phyloP scores from a whole-genome alignment of 2,329 filamentous ascomycete species.

The Phialemoniopsis sp. region DNA sequence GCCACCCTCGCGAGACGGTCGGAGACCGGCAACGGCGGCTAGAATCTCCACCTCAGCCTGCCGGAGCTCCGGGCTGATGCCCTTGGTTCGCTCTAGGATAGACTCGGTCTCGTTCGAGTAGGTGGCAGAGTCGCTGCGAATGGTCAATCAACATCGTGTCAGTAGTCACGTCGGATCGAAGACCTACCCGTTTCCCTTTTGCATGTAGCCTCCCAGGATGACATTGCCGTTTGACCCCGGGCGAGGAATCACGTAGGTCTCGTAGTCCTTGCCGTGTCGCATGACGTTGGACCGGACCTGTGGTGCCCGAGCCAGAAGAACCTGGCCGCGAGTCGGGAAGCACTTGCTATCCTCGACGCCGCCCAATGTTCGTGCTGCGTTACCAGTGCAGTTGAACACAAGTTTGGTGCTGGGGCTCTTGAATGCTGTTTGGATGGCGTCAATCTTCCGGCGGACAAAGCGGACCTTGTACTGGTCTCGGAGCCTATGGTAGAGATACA shows the following conservation, averaged over 20 bases:
- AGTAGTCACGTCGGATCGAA: too few species aligned
- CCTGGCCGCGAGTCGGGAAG: conserved; percentile 34
- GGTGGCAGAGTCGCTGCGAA: conserved; percentile 19
- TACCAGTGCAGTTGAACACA: conserved; percentile 2
- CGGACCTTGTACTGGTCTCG: conserved; percentile 13
- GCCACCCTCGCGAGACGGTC: conserved; percentile 33
- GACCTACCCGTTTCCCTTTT: conserved; percentile 18
- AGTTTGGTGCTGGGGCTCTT: conserved; percentile 17
- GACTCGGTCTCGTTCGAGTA: conserved; percentile 29
- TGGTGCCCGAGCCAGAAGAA: conserved; percentile 28
- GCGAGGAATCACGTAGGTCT: conserved; percentile 34
- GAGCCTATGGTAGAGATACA: conserved; percentile 20
- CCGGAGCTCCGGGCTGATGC: conserved; percentile 23
- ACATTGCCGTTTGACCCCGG: conserved; percentile 28
- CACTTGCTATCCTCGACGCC: conserved; percentile 31
- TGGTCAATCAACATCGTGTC: too few species aligned
- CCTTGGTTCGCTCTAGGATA: conserved; percentile 28
- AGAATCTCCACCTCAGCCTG: conserved; percentile 21
- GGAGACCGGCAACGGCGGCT: conserved; percentile 22
- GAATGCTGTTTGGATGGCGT: conserved; percentile 19
- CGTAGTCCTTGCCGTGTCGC: conserved; percentile 30
- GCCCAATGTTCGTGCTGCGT: conserved; percentile 22
- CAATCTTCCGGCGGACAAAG: conserved; percentile 22
- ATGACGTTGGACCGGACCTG: conserved; percentile 27
- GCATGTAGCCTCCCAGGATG: conserved; percentile 33